phyloP scores from a whole-genome alignment of 192 early-diverging fungal species.

The Backusella sp. region DNA sequence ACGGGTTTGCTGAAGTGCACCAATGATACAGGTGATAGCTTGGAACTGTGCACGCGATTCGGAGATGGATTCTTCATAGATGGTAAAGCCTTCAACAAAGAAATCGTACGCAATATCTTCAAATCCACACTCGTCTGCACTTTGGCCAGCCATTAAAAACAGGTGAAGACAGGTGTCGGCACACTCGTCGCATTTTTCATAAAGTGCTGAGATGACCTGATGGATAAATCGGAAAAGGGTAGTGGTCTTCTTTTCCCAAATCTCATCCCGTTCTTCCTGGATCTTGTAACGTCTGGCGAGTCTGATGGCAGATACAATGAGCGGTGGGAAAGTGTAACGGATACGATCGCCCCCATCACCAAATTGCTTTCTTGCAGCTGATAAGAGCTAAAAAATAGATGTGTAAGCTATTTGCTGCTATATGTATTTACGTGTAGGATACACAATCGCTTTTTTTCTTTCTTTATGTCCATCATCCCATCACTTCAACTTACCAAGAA shows the following conservation, averaged over 20 bases:
- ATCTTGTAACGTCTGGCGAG: slow-evolving; percentile 58
- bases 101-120: slow-evolving; percentile 98
- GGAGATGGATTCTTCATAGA: slow-evolving; percentile 95
- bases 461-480: not conserved
- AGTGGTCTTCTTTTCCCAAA: slow-evolving; percentile 71
- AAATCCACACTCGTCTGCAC: slow-evolving; percentile 81
- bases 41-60: slow-evolving; percentile 91
- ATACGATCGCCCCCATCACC: slow-evolving; percentile 90
- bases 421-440: not conserved
- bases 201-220: slow-evolving; percentile 75
- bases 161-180: slow-evolving; percentile 70
- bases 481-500: slow-evolving; percentile 57
- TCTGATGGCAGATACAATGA: slow-evolving; percentile 70
- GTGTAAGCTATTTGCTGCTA: slow-evolving; percentile 5
- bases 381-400: slow-evolving; percentile 58
- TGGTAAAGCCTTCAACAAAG: slow-evolving; percentile 94
- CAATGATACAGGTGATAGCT: slow-evolving; percentile 86
- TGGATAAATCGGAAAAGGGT: slow-evolving; percentile 87
- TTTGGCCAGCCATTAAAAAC: slow-evolving; percentile 84
- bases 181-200: slow-evolving; percentile 59
- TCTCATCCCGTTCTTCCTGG: slow-evolving; percentile 49
- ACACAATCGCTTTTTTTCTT: not conserved
- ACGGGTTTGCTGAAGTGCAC: slow-evolving; percentile 77
- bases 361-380: slow-evolving; percentile 82
- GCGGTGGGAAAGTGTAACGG: slow-evolving; percentile 88